phyloP scores from a whole-genome alignment of 2,329 filamentous ascomycete species.

The Orbilia javanica region DNA sequence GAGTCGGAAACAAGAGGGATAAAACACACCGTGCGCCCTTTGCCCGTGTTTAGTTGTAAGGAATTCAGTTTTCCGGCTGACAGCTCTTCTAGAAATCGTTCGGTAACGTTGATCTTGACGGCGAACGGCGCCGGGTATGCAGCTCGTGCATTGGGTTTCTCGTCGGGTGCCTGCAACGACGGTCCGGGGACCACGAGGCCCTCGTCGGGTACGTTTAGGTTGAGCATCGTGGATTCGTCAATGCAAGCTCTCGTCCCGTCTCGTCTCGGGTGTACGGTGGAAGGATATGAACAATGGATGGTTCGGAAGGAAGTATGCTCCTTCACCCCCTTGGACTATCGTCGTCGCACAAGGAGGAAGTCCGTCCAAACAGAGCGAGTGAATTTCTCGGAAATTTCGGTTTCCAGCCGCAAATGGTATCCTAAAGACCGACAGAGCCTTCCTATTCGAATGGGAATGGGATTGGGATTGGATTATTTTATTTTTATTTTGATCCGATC shows the following conservation, averaged over 20 bases:
- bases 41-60: slow-evolving; percentile 55
- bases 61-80: slow-evolving; percentile 50
- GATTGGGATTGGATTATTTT: no score
- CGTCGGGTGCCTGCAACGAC: slow-evolving; percentile 57
- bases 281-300: not conserved
- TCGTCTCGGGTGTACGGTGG: slow-evolving; percentile 53
- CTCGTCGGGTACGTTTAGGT: slow-evolving; percentile 51
- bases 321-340: not conserved
- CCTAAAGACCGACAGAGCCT: not conserved
- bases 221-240: slow-evolving; percentile 56
- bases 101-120: slow-evolving; percentile 56
- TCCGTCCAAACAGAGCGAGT: slow-evolving; percentile 31
- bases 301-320: slow-evolving; percentile 16
- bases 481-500: no score
- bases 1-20: slow-evolving; percentile 47
- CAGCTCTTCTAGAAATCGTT: slow-evolving; percentile 56
- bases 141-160: slow-evolving; percentile 54
- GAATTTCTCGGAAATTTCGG: slow-evolving; percentile 33
- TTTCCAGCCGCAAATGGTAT: slow-evolving; percentile 33
- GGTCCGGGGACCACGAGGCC: slow-evolving; percentile 54
- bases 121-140: slow-evolving; percentile 57
- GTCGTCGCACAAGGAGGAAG: slow-evolving; percentile 46
- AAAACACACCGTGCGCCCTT: slow-evolving; percentile 59
- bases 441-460: no score
- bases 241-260: no score